Evolutionary conservation across 2,329 filamentous ascomycete species (phyloP), one percentile per base, ranked within the genome.

Genomic region (Myriosclerotinia scirpicola): DNA sequence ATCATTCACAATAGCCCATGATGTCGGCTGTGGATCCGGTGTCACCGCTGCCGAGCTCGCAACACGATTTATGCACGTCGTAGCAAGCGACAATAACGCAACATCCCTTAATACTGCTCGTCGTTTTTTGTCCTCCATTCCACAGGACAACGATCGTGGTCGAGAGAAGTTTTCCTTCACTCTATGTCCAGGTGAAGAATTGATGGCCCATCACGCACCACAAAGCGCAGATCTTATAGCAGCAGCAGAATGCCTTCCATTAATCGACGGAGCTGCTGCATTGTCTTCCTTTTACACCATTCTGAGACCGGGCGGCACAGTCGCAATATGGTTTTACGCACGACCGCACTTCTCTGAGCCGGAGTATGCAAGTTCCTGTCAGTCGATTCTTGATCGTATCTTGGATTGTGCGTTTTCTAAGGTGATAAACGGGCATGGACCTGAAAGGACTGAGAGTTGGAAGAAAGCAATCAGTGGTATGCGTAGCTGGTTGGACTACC

Each of bases 271-370:
- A 7, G 6, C 26, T 20, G 54, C 54, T 7, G 54, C 54, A n/a
- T 17, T 55, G 20, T 5, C 34, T 40, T 9, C 54, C 7, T 55
- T 55, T 38, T n/a, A 7, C n/a, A 34, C 12, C 26, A 38, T 55
- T 17, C 26, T 55, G 7, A 55, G 11, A 55, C 54, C 54, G 30
- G 54, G 54, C 12, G 54, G 54, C n/a, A 55, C 54, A 55, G 7
- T 55, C 9, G 54, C 54, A 17, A 55, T 55, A 55, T 55, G 30
- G 54, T 55, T 55, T 55, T 40, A 56, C n/a, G 30, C 54, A 40
- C 54, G 54, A 20, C 54, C 54, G 2, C 54, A 56, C 20, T 56
- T 56, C 36, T 38, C 54, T n/a, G 36, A 56, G 22, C 17, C 34
- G 34, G 54, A 56, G 36, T 40, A 56, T 56, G 15, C 36, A 1